Conservation (phyloP, 2,329 filamentous ascomycete species). For the Microsporum canis region DNA sequence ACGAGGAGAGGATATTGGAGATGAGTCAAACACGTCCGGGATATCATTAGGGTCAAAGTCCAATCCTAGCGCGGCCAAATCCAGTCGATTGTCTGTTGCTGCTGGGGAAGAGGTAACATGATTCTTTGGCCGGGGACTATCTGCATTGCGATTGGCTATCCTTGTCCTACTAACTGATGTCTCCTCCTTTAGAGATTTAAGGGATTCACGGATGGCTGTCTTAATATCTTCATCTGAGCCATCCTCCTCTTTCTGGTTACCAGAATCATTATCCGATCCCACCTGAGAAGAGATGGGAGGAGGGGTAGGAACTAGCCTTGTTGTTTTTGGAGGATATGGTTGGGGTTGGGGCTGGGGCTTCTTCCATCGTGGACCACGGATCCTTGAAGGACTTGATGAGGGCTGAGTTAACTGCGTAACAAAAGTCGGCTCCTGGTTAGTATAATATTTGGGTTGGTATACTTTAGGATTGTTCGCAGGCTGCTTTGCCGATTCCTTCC, state of each 20-base stretch:
- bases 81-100: not conserved
- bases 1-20: constrained; percentile 48
- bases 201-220: constrained; percentile 31
- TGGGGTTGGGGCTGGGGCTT: constrained; percentile 26
- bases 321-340: not conserved
- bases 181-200: constrained; percentile 28
- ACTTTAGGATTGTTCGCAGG: constrained; percentile 16
- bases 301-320: not conserved
- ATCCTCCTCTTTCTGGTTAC: constrained; percentile 8
- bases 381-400: constrained; percentile 40
- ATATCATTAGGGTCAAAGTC: constrained; percentile 43
- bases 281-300: not conserved
- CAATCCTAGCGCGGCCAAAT: not conserved
- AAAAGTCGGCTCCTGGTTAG: constrained; percentile 34
- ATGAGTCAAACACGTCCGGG: constrained; percentile 54
- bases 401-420: constrained; percentile 40
- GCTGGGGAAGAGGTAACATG: not conserved
- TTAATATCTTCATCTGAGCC: constrained; percentile 24
- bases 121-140: not conserved
- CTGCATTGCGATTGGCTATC: not conserved
- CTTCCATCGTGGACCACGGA: constrained; percentile 42
- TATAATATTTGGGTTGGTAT: constrained; percentile 32
- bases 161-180: not conserved
- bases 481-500: not conserved
- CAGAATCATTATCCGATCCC: not conserved